phyloP scores from a whole-genome alignment of 116 monocot species.

The Zostera marina region DNA sequence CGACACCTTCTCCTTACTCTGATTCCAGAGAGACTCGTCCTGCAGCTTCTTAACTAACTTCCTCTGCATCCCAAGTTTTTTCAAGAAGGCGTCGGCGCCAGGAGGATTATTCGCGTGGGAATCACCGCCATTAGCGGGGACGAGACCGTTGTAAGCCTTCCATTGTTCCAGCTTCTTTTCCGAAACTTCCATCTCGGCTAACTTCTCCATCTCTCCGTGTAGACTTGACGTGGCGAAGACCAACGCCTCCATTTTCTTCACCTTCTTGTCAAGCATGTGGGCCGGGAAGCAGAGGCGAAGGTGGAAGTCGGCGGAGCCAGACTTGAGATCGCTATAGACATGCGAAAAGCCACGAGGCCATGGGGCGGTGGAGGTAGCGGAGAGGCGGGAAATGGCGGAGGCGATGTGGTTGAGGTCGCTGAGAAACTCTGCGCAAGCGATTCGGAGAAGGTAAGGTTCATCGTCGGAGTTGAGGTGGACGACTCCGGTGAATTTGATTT shows the following conservation, averaged over 20 bases:
- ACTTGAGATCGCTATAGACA: slow-evolving; percentile 37
- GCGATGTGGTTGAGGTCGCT: slow-evolving; percentile 54
- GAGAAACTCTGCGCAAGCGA: slow-evolving; percentile 55
- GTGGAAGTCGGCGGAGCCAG: slow-evolving; percentile 13
- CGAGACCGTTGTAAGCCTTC: slow-evolving; percentile 7
- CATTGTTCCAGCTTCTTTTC: slow-evolving; percentile 17
- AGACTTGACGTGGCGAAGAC: slow-evolving; percentile 22
- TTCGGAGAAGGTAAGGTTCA: slow-evolving; percentile 35
- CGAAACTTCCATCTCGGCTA: slow-evolving; percentile 49
- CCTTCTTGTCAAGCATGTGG: slow-evolving; percentile 18
- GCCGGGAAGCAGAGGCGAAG: not conserved
- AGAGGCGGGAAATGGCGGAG: slow-evolving; percentile 28
- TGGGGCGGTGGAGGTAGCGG: slow-evolving; percentile 11
- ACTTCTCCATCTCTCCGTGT: slow-evolving; percentile 44
- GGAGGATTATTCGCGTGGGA: slow-evolving; percentile 2
- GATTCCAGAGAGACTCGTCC: slow-evolving; percentile 54
- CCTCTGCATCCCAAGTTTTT: slow-evolving; percentile 22
- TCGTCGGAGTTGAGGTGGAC: slow-evolving; percentile 49
- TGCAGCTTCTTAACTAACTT: slow-evolving; percentile 26
- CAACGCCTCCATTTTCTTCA: slow-evolving; percentile 49
- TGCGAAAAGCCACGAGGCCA: slow-evolving; percentile 18
- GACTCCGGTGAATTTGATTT: slow-evolving; percentile 29
- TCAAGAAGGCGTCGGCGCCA: slow-evolving; percentile 3
- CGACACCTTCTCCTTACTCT: slow-evolving; percentile 25
- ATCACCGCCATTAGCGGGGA: not conserved